Evolutionary conservation across 2,329 filamentous ascomycete species (phyloP).

Genomic region (Eutypa lata): DNA sequence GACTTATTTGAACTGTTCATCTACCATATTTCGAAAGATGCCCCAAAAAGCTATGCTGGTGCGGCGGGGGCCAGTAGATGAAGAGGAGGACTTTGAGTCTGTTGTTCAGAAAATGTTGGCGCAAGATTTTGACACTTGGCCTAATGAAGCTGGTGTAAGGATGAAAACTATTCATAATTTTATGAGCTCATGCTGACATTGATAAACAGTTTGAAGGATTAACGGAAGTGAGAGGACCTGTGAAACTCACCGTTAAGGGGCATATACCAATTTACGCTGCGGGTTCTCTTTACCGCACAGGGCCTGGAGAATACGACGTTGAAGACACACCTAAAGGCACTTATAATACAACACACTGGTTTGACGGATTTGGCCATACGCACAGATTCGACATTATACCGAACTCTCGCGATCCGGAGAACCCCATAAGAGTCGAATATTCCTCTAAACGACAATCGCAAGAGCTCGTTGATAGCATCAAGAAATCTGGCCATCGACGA

Average conservation of each 20-base stretch:
- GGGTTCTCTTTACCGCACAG: conserved; percentile 71
- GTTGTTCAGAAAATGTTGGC: conserved; percentile 11
- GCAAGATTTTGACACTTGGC: conserved; percentile 40
- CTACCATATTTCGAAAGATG: not conserved
- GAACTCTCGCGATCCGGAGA: conserved; percentile 14
- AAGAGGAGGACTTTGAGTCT: conserved; percentile 19
- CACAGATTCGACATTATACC: conserved; percentile 70
- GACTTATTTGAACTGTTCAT: conserved; percentile 2
- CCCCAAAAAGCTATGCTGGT: not conserved
- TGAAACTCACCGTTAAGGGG: conserved; percentile 62
- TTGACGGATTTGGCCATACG: conserved; percentile 70
- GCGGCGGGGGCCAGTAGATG: conserved; percentile 6
- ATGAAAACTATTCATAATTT: too few species aligned
- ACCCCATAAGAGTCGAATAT: conserved; percentile 55
- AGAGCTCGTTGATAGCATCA: conserved; percentile 57
- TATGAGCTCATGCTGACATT: too few species aligned
- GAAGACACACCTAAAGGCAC: conserved; percentile 56
- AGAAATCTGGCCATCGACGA: conserved; percentile 51
- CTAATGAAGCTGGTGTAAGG: conserved; percentile 48
- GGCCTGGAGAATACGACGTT: conserved; percentile 64
- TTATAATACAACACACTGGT: conserved; percentile 71
- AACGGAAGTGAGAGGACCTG: conserved; percentile 62
- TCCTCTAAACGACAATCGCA: conserved; percentile 69
- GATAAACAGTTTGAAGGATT: conserved; percentile 60
- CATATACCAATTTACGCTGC: conserved; percentile 68